These are phyloP conservation scores for Daldinia childiae DNA, from an alignment of 495 filamentous ascomycete genomes.

Conservation along the genomic window DNA sequence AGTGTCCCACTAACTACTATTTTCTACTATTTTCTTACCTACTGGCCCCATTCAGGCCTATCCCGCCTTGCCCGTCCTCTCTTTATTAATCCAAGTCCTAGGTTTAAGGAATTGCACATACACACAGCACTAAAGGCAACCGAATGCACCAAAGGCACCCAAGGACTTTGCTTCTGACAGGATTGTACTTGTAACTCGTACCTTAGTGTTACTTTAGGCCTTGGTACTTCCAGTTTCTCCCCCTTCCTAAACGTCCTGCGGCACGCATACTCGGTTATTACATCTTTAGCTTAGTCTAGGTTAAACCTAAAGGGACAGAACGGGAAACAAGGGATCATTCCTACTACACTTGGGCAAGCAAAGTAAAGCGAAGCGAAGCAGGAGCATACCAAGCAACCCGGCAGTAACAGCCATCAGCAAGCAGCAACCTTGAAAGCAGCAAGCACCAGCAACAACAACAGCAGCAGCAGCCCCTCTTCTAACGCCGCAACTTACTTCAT, in stretches of 20 bases:
- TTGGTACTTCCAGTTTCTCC: not conserved
- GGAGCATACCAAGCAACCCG: not conserved
- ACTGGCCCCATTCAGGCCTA: conserved; percentile 26
- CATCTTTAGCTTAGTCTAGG: not conserved
- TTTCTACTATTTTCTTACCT: conserved; percentile 41
- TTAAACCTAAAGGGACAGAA: conserved; percentile 11
- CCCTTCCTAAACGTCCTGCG: conserved; percentile 1
- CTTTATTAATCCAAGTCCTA: conserved; percentile 43
- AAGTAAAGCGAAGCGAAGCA: not conserved
- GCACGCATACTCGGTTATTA: conserved; percentile 2
- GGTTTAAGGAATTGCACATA: conserved; percentile 23
- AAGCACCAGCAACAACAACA: not conserved
- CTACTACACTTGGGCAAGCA: conserved; percentile 3
- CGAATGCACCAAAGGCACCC: not conserved
- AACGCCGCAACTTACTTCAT: conserved; percentile 3
- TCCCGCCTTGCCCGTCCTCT: conserved; percentile 29
- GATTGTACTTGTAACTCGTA: conserved; percentile 1
- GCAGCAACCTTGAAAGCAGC: not conserved
- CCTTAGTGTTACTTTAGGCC: not conserved
- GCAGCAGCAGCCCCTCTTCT: conserved; percentile 5
- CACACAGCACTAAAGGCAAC: not conserved
- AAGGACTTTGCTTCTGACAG: conserved; percentile 3
- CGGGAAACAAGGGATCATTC: conserved; percentile 24
- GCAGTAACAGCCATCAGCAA: not conserved
- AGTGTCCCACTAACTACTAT: conserved; percentile 33